These are phyloP conservation scores for Xylariaceae sp. DNA, from an alignment of 2,329 filamentous ascomycete species.

Conservation along the genomic window DNA sequence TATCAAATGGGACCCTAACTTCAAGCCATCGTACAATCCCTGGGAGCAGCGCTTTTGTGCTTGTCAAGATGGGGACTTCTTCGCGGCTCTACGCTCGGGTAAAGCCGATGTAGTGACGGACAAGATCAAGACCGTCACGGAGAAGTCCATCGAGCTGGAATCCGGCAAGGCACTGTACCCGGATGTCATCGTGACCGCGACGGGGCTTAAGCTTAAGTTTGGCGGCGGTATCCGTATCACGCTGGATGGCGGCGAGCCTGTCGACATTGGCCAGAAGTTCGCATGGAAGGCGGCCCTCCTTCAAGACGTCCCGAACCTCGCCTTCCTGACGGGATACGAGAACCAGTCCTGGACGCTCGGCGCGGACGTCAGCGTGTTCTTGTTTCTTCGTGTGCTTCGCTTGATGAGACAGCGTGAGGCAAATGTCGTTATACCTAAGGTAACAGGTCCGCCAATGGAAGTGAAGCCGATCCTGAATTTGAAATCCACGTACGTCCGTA, in stretches of 20 bases:
- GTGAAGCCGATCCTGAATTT: slow-evolving; percentile 32
- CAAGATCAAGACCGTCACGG: slow-evolving; percentile 47
- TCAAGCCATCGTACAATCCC: slow-evolving; percentile 60
- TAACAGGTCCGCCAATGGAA: slow-evolving; percentile 7
- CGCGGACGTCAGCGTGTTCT: slow-evolving; percentile 49
- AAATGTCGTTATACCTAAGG: slow-evolving; percentile 11
- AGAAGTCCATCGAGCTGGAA: slow-evolving; percentile 43
- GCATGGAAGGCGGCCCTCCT: slow-evolving; percentile 64
- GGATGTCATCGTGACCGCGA: slow-evolving; percentile 68
- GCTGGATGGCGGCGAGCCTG: slow-evolving; percentile 51
- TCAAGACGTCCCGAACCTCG: slow-evolving; percentile 61
- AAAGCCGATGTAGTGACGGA: slow-evolving; percentile 50
- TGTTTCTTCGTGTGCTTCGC: slow-evolving; percentile 48
- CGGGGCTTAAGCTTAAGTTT: slow-evolving; percentile 58
- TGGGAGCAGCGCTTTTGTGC: slow-evolving; percentile 76
- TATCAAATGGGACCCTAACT: slow-evolving; percentile 57
- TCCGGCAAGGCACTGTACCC: slow-evolving; percentile 51
- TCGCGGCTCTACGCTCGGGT: slow-evolving; percentile 41
- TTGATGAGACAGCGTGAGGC: slow-evolving; percentile 37
- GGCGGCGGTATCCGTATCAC: slow-evolving; percentile 49
- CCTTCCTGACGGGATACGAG: slow-evolving; percentile 61
- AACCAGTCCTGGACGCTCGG: slow-evolving; percentile 66
- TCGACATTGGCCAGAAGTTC: slow-evolving; percentile 49
- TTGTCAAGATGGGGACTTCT: slow-evolving; percentile 55
- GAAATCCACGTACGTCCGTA: slow-evolving; percentile 35